These are phyloP conservation scores for Fraxinus excelsior DNA, from an alignment of 257 asterid genomes.

Conservation along the genomic window DNA sequence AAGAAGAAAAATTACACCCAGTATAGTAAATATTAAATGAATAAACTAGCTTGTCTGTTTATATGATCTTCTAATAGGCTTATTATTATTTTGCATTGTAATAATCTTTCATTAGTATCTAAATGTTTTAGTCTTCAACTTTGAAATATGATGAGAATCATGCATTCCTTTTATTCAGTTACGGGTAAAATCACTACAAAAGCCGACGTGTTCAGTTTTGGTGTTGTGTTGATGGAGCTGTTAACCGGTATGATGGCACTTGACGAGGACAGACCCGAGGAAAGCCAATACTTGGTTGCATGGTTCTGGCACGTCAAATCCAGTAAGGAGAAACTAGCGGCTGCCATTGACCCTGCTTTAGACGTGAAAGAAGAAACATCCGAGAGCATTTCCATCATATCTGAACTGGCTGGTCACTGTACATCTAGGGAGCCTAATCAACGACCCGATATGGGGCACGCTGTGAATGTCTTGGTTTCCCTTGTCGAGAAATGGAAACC, in stretches of 20 bases:
- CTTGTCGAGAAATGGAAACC: conserved; percentile 92
- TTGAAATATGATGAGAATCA: neutral
- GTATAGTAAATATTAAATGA: too few relatives aligned
- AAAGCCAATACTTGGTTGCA: conserved; percentile 78
- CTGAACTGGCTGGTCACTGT: conserved; percentile 96
- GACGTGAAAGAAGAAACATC: conserved; percentile 47
- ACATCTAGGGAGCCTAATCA: conserved; percentile 82
- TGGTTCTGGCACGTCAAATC: conserved; percentile 84
- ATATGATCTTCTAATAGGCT: neutral
- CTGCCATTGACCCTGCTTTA: conserved; percentile 63
- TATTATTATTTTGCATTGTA: neutral
- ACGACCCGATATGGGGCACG: conserved; percentile 91
- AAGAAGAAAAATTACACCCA: too few relatives aligned
- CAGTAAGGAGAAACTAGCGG: conserved; percentile 60
- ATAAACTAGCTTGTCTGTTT: neutral
- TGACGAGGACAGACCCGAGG: conserved; percentile 76
- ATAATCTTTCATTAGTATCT: neutral
- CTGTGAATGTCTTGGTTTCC: conserved; percentile 66
- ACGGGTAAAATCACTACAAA: conserved; percentile 90
- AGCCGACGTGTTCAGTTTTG: conserved; percentile 83
- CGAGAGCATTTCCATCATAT: conserved; percentile 58
- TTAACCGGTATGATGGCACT: conserved; percentile 84
- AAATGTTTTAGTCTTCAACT: neutral
- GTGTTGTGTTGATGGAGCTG: conserved; percentile 89
- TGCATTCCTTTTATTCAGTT: conserved; percentile 41